A percentile compares a stretch with the other conserved stretches of the same genome.
Evolutionary conservation across 345 rosid species (phyloP).

Genomic region (Pseudoturritis turrita): DNA sequence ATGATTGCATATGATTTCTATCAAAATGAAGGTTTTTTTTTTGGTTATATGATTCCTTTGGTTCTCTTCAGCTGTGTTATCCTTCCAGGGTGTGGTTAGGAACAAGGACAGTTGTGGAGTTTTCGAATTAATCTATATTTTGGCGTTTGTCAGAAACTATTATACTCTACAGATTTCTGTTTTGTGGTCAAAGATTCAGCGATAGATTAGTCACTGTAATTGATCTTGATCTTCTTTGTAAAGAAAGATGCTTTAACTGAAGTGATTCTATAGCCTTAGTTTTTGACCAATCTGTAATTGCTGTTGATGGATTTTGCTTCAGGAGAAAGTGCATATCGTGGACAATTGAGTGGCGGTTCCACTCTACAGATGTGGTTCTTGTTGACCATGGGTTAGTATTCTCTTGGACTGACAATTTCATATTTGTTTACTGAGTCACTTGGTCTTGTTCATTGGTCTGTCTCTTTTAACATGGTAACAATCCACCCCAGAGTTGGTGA

Average conservation of each 20-base stretch:
- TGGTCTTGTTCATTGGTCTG: background rate
- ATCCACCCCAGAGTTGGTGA: constrained; percentile 55
- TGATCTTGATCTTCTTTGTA: background rate
- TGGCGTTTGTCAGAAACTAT: background rate
- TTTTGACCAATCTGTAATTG: background rate
- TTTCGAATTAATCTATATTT: background rate
- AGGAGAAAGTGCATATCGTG: constrained; percentile 69
- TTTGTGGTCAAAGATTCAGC: too few species aligned
- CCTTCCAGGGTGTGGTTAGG: background rate
- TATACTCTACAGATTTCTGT: background rate
- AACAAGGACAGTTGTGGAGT: background rate
- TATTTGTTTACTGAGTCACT: background rate
- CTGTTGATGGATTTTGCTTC: constrained; percentile 22
- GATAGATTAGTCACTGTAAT: too few species aligned
- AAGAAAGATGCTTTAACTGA: background rate
- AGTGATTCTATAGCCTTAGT: background rate
- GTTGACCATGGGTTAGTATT: constrained; percentile 62
- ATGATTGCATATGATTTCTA: background rate
- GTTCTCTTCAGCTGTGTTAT: background rate
- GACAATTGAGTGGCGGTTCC: constrained; percentile 94
- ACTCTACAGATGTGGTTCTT: constrained; percentile 56
- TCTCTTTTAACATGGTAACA: background rate
- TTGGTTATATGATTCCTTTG: background rate
- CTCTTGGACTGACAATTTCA: background rate
- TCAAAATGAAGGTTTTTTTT: background rate